Evolutionary conservation across 177 flowering plant species (phyloP), one percentile per base, ranked within the genome.

Genomic region (Telopea speciosissima): DNA sequence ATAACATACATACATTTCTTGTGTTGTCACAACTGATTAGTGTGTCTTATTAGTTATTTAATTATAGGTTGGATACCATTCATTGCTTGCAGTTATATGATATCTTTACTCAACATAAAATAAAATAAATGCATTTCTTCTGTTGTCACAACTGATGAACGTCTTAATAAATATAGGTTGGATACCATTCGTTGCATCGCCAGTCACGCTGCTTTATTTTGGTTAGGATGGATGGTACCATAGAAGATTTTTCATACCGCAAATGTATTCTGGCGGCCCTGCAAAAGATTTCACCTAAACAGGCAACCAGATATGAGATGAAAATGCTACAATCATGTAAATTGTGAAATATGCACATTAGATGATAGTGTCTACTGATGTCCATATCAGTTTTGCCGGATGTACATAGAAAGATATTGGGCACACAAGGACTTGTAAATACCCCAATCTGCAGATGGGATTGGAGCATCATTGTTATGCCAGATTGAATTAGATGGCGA

Each of bases 161-260:
- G 23, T 26, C 21, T 21, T 58, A 19, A 14, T 77, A 8, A 62
- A 68, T 49, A 1, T 81, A 90, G 96, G 85, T 90, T 64, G 87
- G 81, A 0, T 14, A 72, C 60, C 89, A 86, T 66, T 69, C 86
- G 8, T 54, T 80, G 19, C 60, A 83, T 69, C 42, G 70, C 60
- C 69, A 76, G 19, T 49, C 81, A 5, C 90, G 89, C 4, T 90
- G 92, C 80, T 90, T 90, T 66, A 14, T 76, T 10, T 9, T 85
- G 63, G 84, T 80, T 25, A 77, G 93, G 69, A 71, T 52, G 0
- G 93, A 89, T 72, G 90, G 87, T 26, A 79, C 89, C 5, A 33
- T 26, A 1, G 89, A 82, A 66, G 92, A 88, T 67, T 89, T 90
- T 78, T 90, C 97, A 0, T 89, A 88, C 72, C 88, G 63, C 73